A percentile compares a stretch with the other conserved stretches of the same genome.
Evolutionary conservation across 441 rosid species (phyloP).

Genomic region (Breynia disticha): DNA sequence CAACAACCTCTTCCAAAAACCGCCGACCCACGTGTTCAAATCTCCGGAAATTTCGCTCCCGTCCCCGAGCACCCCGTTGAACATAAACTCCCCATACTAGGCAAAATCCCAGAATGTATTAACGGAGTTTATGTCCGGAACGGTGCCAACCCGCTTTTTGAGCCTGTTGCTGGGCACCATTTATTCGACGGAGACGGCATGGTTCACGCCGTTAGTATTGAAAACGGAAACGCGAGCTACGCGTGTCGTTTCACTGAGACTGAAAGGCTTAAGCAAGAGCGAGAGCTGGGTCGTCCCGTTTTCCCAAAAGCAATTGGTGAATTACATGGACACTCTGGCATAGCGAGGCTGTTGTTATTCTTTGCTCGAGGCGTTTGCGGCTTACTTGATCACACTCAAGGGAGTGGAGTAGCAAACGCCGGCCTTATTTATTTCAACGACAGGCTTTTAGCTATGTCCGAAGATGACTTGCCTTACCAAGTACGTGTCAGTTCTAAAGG

Average conservation of each 20-base stretch:
- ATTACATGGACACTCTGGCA: conserved; percentile 68
- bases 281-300: conserved; percentile 42
- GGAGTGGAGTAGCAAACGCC: conserved; percentile 78
- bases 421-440: conserved; percentile 62
- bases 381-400: conserved; percentile 44
- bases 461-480: conserved; percentile 75
- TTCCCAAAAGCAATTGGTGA: conserved; percentile 83
- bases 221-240: conserved; percentile 44
- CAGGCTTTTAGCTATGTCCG: conserved; percentile 72
- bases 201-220: conserved; percentile 54
- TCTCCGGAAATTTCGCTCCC: conserved; percentile 66
- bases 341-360: conserved; percentile 60
- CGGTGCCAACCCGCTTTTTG: conserved; percentile 74
- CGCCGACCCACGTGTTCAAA: conserved; percentile 50
- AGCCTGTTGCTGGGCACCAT: conserved; percentile 70
- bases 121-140: conserved; percentile 65
- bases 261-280: conserved; percentile 45
- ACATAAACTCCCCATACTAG: conserved; percentile 37
- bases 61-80: conserved; percentile 55
- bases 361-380: conserved; percentile 51
- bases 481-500: conserved; percentile 44
- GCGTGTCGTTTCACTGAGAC: conserved; percentile 71
- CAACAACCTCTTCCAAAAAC: conserved; percentile 48
- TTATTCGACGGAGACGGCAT: conserved; percentile 84
- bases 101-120: conserved; percentile 45